phyloP scores from a whole-genome alignment of 495 filamentous ascomycete genomes.

The Apiosordaria backusii region DNA sequence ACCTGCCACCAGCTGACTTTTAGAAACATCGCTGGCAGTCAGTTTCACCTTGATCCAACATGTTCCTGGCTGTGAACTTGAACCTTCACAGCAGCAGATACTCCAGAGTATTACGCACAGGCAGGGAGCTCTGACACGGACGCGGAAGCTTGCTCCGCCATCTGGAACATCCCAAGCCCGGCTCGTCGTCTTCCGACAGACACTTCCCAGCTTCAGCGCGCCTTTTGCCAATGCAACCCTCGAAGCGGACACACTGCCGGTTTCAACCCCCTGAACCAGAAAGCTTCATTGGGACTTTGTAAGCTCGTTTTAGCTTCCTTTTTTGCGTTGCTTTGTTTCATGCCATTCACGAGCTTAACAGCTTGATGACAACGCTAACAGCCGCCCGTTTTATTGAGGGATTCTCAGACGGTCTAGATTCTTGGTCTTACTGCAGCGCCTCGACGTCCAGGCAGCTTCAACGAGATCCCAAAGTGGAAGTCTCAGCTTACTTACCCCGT shows the following conservation, averaged over 20 bases:
- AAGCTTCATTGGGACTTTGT: slow-evolving; percentile 27
- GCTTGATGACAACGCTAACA: slow-evolving; percentile 2
- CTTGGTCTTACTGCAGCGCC: neutral
- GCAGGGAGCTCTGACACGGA: slow-evolving; percentile 13
- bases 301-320: neutral
- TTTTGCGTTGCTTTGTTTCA: neutral
- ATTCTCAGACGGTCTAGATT: slow-evolving; percentile 2
- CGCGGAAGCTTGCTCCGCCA: slow-evolving; percentile 4
- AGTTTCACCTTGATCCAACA: slow-evolving; percentile 5
- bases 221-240: slow-evolving; percentile 18
- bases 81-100: too few species aligned
- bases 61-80: too few species aligned
- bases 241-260: slow-evolving; percentile 18
- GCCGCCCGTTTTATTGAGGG: neutral
- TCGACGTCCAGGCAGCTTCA: neutral
- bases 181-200: slow-evolving; percentile 18
- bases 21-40: neutral
- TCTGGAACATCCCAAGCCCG: slow-evolving; percentile 23
- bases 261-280: slow-evolving; percentile 30
- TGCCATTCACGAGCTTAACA: slow-evolving; percentile 15
- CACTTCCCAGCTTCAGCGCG: slow-evolving; percentile 10
- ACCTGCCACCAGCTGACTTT: neutral
- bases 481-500: neutral
- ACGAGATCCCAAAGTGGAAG: neutral
- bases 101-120: neutral